These are phyloP conservation scores for Diophrys appendiculata DNA, from an alignment of 73 alveolate species.

Conservation along the genomic window DNA sequence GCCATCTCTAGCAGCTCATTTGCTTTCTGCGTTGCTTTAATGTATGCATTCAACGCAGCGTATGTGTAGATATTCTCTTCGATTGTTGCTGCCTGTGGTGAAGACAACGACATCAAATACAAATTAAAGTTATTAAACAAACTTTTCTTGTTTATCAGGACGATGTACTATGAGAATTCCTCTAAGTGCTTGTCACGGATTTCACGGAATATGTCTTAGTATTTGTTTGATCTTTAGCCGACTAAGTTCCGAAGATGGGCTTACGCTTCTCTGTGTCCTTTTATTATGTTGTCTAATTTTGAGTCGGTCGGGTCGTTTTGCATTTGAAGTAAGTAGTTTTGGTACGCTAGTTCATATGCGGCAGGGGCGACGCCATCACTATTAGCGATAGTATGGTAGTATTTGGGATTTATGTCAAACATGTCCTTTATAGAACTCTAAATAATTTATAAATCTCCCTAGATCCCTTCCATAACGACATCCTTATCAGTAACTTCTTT, in stretches of 20 bases:
- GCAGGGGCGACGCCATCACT: too few relatives aligned
- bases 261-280: background rate
- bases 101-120: background rate
- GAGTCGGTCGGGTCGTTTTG: too few relatives aligned
- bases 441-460: too few relatives aligned
- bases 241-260: background rate
- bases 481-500: background rate
- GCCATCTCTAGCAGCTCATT: background rate
- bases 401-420: background rate
- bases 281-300: background rate
- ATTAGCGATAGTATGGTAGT: background rate
- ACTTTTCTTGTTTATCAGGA: background rate
- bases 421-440: background rate
- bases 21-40: background rate
- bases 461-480: too few relatives aligned
- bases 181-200: background rate
- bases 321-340: too few relatives aligned
- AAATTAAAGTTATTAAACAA: too few relatives aligned
- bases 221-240: background rate
- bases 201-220: background rate
- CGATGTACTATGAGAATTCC: background rate
- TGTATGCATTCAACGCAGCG: background rate
- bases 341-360: too few relatives aligned
- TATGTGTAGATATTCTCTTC: background rate
- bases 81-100: background rate